Evolutionary conservation across 106 monocot genomes (phyloP).

Genomic region (Allium fistulosum): DNA sequence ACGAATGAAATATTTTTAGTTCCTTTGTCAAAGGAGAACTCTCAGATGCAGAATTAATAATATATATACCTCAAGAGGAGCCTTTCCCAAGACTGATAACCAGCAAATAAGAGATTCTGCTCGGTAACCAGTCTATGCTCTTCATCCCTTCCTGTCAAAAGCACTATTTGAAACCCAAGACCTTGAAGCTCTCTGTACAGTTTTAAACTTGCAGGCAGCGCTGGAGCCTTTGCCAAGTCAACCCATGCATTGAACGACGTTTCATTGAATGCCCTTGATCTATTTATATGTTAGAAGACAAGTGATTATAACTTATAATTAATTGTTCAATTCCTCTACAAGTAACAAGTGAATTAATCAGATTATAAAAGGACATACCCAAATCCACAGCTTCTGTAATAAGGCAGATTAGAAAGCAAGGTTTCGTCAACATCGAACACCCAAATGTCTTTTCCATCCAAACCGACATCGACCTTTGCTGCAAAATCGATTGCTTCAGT

Average conservation of each 20-base stretch:
- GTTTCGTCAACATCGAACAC: constrained; percentile 16
- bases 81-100: constrained; percentile 34
- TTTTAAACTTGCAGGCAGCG: constrained; percentile 32
- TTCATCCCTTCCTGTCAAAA: constrained; percentile 38
- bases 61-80: constrained; percentile 36
- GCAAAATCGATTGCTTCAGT: neutral
- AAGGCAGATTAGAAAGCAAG: constrained; percentile 1
- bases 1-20: neutral
- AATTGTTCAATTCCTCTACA: no score
- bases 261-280: neutral
- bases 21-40: no score
- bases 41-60: no score
- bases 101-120: constrained; percentile 33
- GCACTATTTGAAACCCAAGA: constrained; percentile 31
- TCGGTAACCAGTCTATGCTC: constrained; percentile 26
- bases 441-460: neutral
- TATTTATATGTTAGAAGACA: neutral
- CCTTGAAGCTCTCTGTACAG: constrained; percentile 27
- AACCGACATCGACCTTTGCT: neutral
- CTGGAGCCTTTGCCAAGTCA: constrained; percentile 26
- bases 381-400: neutral
- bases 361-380: neutral
- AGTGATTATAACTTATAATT: no score
- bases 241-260: constrained; percentile 43
- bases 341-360: no score